Base-by-base conservation (phyloP, 2,329 filamentous ascomycete species). In the Metarhizium sp. region DNA sequence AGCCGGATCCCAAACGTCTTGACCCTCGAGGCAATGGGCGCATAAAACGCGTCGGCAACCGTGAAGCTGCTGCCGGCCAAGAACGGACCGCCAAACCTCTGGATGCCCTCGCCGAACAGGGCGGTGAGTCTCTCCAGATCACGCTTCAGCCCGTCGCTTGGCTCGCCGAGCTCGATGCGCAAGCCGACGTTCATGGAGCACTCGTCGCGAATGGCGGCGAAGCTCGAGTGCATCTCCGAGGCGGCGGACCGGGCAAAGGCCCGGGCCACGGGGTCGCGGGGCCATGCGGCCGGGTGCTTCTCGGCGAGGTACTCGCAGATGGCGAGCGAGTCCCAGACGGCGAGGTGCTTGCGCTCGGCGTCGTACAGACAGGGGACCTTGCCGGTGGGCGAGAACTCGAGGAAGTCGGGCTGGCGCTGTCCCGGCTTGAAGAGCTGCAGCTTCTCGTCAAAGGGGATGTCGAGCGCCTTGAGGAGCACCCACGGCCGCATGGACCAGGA, bases 221-320 rank as follows among this genome's bases (percentile, higher is more conserved):
- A 78, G 32, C 71, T 65, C 2, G 75, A 67, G 63, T 77, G 75
- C 75, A 78, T 78, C 61, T 77, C 72, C 0, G 75, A 72, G 5
- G 71, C 69, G 7, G 74, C 75, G 32, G 64, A 66, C 42, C 75
- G 66, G 14, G 76, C 76, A 58, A 72, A 73, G 1, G 75, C 72
- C 11, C 75, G 68, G 2, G 74, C 70, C 4, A 63, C 61, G 13
- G 63, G 52, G 56, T 73, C 69, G 6, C 54, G 38, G 0, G 77
- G 76, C 72, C 75, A 79, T 0, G 73, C 69, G n/a, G 56, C 57
- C 0, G 74, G 72, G 51, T 75, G 61, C 20, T 61, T 59, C 56
- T 79, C 76, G 18, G 75, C 73, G 4, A 79, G 62, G 59, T 73
- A 74, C 55, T 78, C 75, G 65, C 66, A 66, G 50, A 79, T 78